Conservation (phyloP, 1,139 yeast genomes). For the Kurtzmaniella quercitrusa region DNA sequence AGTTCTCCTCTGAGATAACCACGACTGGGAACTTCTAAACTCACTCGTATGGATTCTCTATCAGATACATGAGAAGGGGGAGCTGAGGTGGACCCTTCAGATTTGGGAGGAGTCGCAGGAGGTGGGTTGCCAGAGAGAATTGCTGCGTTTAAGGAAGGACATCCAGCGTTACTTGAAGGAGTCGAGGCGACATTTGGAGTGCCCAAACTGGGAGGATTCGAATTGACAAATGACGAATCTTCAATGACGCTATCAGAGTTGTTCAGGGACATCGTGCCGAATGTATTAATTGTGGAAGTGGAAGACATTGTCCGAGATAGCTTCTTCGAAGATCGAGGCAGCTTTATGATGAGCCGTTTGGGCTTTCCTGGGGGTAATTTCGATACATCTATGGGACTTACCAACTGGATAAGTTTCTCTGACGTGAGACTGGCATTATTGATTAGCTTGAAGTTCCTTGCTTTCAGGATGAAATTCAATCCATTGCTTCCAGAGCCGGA, state of each 20-base stretch:
- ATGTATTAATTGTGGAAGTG: constrained; percentile 47
- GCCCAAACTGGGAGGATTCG: background rate
- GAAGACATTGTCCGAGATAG: constrained; percentile 47
- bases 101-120: constrained; percentile 7
- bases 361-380: constrained; percentile 63
- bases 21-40: constrained; percentile 56
- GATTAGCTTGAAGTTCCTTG: constrained; percentile 20
- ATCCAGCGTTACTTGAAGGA: constrained; percentile 4
- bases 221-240: background rate
- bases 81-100: constrained; percentile 1
- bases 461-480: constrained; percentile 16
- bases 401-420: constrained; percentile 54
- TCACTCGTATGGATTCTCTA: constrained; percentile 43
- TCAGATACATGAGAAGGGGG: background rate
- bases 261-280: constrained; percentile 31
- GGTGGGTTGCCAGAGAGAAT: constrained; percentile 1
- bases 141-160: constrained; percentile 5
- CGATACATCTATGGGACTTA: constrained; percentile 73
- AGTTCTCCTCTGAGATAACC: constrained; percentile 79
- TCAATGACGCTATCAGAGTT: constrained; percentile 22
- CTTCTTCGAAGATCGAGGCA: constrained; percentile 28
- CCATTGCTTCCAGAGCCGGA: constrained; percentile 6
- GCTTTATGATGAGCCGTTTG: constrained; percentile 57
- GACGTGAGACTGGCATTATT: constrained; percentile 36
- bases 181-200: background rate